A percentile compares a stretch with the other conserved stretches of the same genome.
Evolutionary conservation across 768 basidiomycete species (phyloP).

Genomic region (Rhizopogon vesiculosus): DNA sequence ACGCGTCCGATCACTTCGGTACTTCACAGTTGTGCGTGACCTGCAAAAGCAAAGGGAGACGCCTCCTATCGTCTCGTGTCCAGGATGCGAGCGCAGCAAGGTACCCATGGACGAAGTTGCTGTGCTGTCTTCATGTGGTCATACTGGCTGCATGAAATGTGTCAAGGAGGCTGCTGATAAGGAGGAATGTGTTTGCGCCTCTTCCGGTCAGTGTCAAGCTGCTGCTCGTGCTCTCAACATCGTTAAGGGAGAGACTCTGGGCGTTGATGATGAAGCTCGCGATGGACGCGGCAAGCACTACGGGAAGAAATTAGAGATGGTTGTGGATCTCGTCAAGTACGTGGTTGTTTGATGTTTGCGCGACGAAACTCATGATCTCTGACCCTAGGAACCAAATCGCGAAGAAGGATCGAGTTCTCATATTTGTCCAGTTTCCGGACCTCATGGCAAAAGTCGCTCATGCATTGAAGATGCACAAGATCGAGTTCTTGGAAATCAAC

Average conservation of each 20-base stretch:
- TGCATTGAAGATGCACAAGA: conserved; percentile 65
- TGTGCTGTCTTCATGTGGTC: conserved; percentile 89
- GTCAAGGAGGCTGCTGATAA: conserved; percentile 67
- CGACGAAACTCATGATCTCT: neutral
- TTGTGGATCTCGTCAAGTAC: conserved; percentile 73
- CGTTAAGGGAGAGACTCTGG: conserved; percentile 73
- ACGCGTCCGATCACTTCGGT: conserved; percentile 84
- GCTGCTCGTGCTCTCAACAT: conserved; percentile 80
- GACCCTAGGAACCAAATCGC: conserved; percentile 58
- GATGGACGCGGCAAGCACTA: conserved; percentile 74
- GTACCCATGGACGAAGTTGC: conserved; percentile 67
- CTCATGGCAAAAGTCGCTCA: conserved; percentile 88
- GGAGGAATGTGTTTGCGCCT: conserved; percentile 78
- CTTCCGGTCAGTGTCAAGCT: conserved; percentile 67
- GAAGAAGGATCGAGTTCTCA: conserved; percentile 74
- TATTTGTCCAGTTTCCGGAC: conserved; percentile 97
- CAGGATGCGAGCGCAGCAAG: conserved; percentile 49
- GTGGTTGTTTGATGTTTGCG: conserved; percentile 11
- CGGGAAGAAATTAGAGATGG: conserved; percentile 77
- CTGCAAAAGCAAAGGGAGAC: conserved; percentile 70
- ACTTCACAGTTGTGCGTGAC: conserved; percentile 88
- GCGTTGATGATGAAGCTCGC: conserved; percentile 71
- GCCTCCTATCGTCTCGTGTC: conserved; percentile 58
- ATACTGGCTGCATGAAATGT: conserved; percentile 76
- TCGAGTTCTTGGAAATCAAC: conserved; percentile 77